Percentiles rank a stretch among this genome's conserved stretches.
phyloP scores from a whole-genome alignment of 257 asterid species.

The Ajuga chamaepitys region DNA sequence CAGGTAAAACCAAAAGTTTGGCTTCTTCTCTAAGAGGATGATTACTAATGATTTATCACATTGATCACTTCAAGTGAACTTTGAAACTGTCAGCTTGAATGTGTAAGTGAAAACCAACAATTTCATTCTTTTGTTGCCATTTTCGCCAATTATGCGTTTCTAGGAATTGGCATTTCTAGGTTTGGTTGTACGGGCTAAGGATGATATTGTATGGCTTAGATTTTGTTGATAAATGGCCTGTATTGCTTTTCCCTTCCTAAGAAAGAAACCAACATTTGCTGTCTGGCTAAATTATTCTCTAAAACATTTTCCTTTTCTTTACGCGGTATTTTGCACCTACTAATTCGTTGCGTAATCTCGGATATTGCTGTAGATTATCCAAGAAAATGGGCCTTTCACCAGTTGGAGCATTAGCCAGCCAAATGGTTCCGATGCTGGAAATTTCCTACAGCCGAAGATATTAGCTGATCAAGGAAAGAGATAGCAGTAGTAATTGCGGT shows the following conservation, averaged over 20 bases:
- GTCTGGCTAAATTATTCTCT: neutral
- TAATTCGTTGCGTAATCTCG: too few species aligned
- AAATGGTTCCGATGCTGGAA: conserved; percentile 7
- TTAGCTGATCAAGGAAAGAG: conserved; percentile 17
- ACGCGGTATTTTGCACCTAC: too few species aligned
- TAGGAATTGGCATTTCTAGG: too few species aligned
- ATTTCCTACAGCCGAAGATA: neutral
- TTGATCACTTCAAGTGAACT: neutral
- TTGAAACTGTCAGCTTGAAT: neutral
- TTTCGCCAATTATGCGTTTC: too few species aligned
- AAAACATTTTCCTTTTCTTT: too few species aligned
- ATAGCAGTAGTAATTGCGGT: conserved; percentile 15
- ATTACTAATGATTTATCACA: neutral
- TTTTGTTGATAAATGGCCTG: too few species aligned
- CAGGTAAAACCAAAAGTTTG: conserved; percentile 1
- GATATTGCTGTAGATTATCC: conserved; percentile 30
- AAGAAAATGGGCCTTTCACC: conserved; percentile 23
- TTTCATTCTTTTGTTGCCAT: too few species aligned
- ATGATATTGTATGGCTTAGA: too few species aligned
- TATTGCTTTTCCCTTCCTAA: neutral
- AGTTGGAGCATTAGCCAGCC: conserved; percentile 18
- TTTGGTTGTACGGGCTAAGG: too few species aligned
- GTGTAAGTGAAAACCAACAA: too few species aligned
- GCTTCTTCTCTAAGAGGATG: neutral
- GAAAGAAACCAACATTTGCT: neutral